These are phyloP conservation scores for Leccinum boreale DNA, from an alignment of 768 basidiomycete genomes.

Conservation along the genomic window DNA sequence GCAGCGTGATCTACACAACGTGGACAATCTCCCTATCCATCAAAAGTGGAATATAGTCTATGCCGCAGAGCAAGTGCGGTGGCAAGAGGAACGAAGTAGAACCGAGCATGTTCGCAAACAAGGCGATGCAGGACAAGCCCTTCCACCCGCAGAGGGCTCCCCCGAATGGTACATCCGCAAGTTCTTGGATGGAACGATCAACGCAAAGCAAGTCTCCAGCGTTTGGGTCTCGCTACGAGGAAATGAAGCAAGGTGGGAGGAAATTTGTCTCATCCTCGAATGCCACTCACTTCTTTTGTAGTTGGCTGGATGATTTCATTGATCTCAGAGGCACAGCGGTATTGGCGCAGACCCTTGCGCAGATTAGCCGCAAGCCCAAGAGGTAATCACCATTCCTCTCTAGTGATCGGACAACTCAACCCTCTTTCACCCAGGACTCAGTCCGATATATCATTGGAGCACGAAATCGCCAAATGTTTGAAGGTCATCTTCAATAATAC, in stretches of 20 bases:
- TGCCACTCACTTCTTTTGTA: constrained; percentile 32
- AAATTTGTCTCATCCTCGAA: not conserved
- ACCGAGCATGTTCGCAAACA: constrained; percentile 61
- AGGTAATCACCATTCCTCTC: constrained; percentile 42
- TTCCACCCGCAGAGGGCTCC: constrained; percentile 57
- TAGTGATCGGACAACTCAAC: not conserved
- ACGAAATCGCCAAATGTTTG: constrained; percentile 86
- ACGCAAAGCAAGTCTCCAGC: constrained; percentile 72
- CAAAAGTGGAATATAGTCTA: constrained; percentile 93
- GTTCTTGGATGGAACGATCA: constrained; percentile 85
- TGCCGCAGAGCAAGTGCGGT: constrained; percentile 76
- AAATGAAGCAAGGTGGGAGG: constrained; percentile 69
- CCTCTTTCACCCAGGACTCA: constrained; percentile 22
- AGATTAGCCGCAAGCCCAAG: constrained; percentile 69
- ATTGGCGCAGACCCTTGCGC: constrained; percentile 72
- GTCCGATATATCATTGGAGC: constrained; percentile 69
- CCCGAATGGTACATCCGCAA: constrained; percentile 94
- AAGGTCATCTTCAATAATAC: constrained; percentile 73
- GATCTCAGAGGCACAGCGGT: constrained; percentile 79
- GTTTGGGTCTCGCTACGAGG: constrained; percentile 77
- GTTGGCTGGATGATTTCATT: constrained; percentile 81
- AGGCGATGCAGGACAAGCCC: constrained; percentile 53
- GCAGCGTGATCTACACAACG: constrained; percentile 60
- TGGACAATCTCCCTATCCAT: constrained; percentile 61
- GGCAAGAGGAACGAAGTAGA: constrained; percentile 67